phyloP scores from a whole-genome alignment of 768 basidiomycete species.

The Pulveroboletus sp. region DNA sequence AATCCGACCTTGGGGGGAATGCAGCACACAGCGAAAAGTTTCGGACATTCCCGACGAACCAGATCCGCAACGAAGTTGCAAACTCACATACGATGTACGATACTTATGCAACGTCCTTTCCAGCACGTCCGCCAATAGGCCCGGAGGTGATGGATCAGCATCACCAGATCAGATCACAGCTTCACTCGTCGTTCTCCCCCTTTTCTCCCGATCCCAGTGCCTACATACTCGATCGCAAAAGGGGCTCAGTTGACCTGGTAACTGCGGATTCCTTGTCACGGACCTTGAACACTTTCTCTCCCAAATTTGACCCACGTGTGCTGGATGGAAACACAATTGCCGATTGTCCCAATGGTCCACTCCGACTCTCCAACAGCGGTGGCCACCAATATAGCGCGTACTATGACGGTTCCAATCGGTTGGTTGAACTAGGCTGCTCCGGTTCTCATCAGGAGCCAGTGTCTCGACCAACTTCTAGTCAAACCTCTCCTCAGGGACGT shows the following conservation, averaged over 20 bases:
- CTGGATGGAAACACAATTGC: slow-evolving; percentile 35
- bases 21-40: slow-evolving; percentile 21
- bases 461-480: slow-evolving; percentile 52
- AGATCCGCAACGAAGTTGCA: slow-evolving; percentile 13
- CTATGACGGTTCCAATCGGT: slow-evolving; percentile 38
- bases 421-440: slow-evolving; percentile 38
- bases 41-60: slow-evolving; percentile 19
- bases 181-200: slow-evolving; percentile 51
- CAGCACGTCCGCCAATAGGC: slow-evolving; percentile 11
- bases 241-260: slow-evolving; percentile 33
- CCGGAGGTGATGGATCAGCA: slow-evolving; percentile 14
- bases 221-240: slow-evolving; percentile 34
- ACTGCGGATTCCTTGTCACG: slow-evolving; percentile 44
- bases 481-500: slow-evolving; percentile 27
- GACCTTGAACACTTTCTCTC: slow-evolving; percentile 45
- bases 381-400: slow-evolving; percentile 43
- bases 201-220: slow-evolving; percentile 74
- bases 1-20: slow-evolving; percentile 15
- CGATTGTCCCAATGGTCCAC: slow-evolving; percentile 40
- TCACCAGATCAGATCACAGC: slow-evolving; percentile 18
- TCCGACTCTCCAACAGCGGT: slow-evolving; percentile 42
- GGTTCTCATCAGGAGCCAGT: slow-evolving; percentile 45
- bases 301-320: slow-evolving; percentile 39
- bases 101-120: slow-evolving; percentile 15
- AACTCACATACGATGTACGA: slow-evolving; percentile 19